Evolutionary conservation across 495 filamentous ascomycete genomes (phyloP), one percentile per base, ranked within the genome.

Genomic region (Podospora comata): DNA sequence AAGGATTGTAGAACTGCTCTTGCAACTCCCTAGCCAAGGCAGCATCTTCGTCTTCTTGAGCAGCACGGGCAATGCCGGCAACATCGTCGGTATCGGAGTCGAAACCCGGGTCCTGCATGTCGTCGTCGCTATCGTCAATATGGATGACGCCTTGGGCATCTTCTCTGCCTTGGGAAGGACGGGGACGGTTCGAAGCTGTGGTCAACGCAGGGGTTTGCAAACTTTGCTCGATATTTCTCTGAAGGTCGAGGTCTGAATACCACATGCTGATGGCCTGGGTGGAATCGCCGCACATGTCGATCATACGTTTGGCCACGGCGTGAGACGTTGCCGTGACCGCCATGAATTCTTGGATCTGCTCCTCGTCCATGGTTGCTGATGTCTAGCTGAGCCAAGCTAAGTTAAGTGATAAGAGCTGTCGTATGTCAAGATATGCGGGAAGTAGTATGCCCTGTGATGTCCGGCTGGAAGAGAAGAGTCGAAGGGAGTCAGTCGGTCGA

Each of bases 21-120:
- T 98, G 96, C 58, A 99, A 75, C 56, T 92, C 87, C 71, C 92
- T 86, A 6, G 95, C 95, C 87, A 98, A 92, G 13, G 92, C 95
- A 57, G 93, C 95, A 79, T 99, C 95, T 72, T 96, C 92, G 70
- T 97, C 95, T 60, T 87, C 80, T 64, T 80, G 81, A 13, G 80
- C 83, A 57, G 65, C 76, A 65, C 78, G 75, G 13, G 77, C 81
- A 19, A 83, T 77, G 6, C 75, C 74, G 53, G 77, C 81, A 11
- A 78, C 78, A 3, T 70, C 72, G 1, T 65, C 75, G 4, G 74
- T 73, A 18, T 76, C 77, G 27, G 73, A 73, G 58, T 75, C 72
- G 23, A 15, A 65, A 54, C 72, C 75, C 87, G 75, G 91, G 90
- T 86, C 84, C 0, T 78, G 75, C 23, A 85, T 78, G 60, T 87